Base-by-base conservation (phyloP, 108 stramenopile species). In the Phaeodactylum tricornutum region DNA sequence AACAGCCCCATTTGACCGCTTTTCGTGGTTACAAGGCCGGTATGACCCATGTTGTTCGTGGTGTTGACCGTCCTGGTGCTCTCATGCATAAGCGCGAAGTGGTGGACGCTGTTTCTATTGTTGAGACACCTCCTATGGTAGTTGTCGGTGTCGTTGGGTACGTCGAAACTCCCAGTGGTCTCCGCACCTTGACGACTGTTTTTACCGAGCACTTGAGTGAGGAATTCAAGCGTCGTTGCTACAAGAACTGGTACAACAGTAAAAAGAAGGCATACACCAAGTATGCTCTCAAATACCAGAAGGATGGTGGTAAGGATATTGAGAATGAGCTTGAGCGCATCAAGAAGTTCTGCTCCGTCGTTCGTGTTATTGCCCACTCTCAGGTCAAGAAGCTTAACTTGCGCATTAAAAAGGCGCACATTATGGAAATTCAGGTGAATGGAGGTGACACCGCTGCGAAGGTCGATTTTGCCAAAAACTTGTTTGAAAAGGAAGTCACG, bases 11-110 rank as follows among this genome's bases (percentile, higher is more conserved):
- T 75, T 80, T 99, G 35, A 99, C 98, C 21, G 98, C 98, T 53
- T 99, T 99, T 87, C 87, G 95, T 68, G 96, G 88, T 61, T 99
- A 98, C 96, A 99, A 99, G 89, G 98, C 98, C 49, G 98, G 98
- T 55, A 99, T 99, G 98, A 98, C 98, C 64, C 98, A 99, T 82
- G 92, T 92, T 48, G 86, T 87, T 46, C 94, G 98, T 66, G 91
- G 90, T 47, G 95, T 99, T 19, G 97, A 99, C 71, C 93, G 96
- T 74, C 92, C 97, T 16, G 98, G 98, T 52, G 96, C 97, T 38
- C 84, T 96, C 76, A 76, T 97, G 75, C 95, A 99, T 96, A 99
- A 99, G 96, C 94, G 95, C 59, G 98, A 99, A 77, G 95, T 95
- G 33, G 96, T 98, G 49, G 98, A 99, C 71, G 95, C 98, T 46